Evolutionary conservation across 1,284 basidiomycete genomes (phyloP), one percentile per base, ranked within the genome.

Genomic region (Vanrija pseudolonga): DNA sequence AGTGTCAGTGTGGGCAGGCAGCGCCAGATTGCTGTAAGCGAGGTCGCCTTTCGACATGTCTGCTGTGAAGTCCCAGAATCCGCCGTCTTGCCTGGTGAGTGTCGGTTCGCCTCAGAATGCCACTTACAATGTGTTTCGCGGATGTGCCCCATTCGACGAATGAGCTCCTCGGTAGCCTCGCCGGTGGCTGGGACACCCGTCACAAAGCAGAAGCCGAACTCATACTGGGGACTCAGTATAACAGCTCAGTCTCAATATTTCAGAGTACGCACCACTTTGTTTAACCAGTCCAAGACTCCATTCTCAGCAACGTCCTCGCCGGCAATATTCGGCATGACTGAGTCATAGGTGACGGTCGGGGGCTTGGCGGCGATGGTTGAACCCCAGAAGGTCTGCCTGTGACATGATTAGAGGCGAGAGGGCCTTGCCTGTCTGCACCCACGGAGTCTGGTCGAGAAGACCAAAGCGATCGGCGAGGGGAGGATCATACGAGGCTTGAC

Each of bases 11-110:
- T 98, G 95, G 0, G 91, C 92, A 8, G 84, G 85, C 6, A 98
- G 83, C 1, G 87, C 87, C 40, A 96, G 76, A 19, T 87, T 89
- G 8, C 92, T 94, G 76, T 98, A 98, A 0, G 80, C 80, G 6
- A 90, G 86, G 71, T 98, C 94, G 19, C 92, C 92, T 68, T 89
- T 92, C 12, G 87, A 85, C 19, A 96, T 82, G 69, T 96, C 86
- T 0, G 93, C 86, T 1, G 93, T 97, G 68, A 98, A 96, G 68
- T 97, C 91, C 94, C 95, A 98, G 76, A 98, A 95, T 47, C 85
- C 85, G 32, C 90, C 91, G 64, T 94, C 89, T 92, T 55, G 47
- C 44, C 50, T 55, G 19, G 22, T 41, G 37, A 56, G 42, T 32
- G 37, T 18, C 6, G 24, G 24, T 12, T 47, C 45, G n/a, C 32